These are phyloP conservation scores for Scytalidium sp. DNA, from an alignment of 2,329 filamentous ascomycete species.

Conservation along the genomic window DNA sequence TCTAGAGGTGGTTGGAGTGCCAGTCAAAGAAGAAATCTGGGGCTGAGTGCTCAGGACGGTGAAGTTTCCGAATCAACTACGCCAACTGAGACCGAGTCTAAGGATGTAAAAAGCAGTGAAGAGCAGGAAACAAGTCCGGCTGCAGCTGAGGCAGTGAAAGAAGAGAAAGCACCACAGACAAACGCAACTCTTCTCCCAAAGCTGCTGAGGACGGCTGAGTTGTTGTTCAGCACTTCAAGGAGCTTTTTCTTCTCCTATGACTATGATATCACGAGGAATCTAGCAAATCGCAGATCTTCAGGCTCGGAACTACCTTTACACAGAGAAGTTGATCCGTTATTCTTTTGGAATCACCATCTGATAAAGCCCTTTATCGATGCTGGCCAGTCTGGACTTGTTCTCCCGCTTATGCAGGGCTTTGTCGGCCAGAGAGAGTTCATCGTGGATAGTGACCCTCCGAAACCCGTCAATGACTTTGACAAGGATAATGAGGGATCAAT, in stretches of 20 bases:
- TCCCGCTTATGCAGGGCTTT: constrained; percentile 92
- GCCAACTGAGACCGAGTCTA: constrained; percentile 5
- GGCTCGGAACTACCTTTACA: constrained; percentile 60
- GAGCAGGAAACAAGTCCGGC: not conserved
- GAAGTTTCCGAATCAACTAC: constrained; percentile 7
- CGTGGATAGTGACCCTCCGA: constrained; percentile 56
- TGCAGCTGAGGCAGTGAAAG: constrained; percentile 2
- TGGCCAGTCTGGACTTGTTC: constrained; percentile 66
- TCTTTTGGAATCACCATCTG: constrained; percentile 88
- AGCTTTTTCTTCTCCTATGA: constrained; percentile 98
- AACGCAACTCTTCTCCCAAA: constrained; percentile 66
- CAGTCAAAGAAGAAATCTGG: constrained; percentile 67
- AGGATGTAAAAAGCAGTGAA: not conserved
- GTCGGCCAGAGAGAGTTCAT: constrained; percentile 82
- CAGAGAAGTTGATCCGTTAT: constrained; percentile 70
- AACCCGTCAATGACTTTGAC: constrained; percentile 46
- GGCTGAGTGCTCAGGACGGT: constrained; percentile 51
- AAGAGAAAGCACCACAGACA: constrained; percentile 11
- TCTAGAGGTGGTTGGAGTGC: constrained; percentile 78
- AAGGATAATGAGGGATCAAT: constrained; percentile 38
- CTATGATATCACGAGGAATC: constrained; percentile 76
- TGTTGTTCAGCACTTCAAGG: constrained; percentile 76
- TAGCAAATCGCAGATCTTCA: constrained; percentile 39
- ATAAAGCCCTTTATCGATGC: constrained; percentile 69
- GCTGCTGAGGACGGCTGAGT: constrained; percentile 75